These are phyloP conservation scores for Aspergillus fumigatiaffinis DNA, from an alignment of 2,329 filamentous ascomycete genomes.

Conservation along the genomic window DNA sequence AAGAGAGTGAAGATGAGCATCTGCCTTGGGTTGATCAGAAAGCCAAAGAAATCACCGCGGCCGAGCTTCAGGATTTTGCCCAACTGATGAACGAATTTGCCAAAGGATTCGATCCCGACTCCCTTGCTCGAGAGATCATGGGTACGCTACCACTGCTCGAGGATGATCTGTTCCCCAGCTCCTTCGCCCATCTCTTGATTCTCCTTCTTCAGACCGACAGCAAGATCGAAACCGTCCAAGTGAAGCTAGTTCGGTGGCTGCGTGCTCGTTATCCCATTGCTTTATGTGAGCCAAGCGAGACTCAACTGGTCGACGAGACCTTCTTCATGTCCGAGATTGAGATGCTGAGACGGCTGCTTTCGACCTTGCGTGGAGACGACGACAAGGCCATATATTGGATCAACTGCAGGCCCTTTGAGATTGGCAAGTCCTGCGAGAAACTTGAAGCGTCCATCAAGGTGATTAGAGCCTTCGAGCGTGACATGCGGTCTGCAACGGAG, in stretches of 20 bases:
- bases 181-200: slow-evolving; percentile 21
- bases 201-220: slow-evolving; percentile 41
- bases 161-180: slow-evolving; percentile 15
- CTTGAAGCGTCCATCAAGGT: slow-evolving; percentile 16
- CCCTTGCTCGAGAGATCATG: slow-evolving; percentile 12
- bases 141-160: slow-evolving; percentile 5
- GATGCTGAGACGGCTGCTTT: slow-evolving; percentile 20
- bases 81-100: slow-evolving; percentile 14
- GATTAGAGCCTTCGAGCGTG: slow-evolving; percentile 20
- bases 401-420: slow-evolving; percentile 7
- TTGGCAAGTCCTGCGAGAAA: slow-evolving; percentile 9
- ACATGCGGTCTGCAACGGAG: slow-evolving; percentile 9
- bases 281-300: not conserved
- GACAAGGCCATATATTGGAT: slow-evolving; percentile 16
- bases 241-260: slow-evolving; percentile 61
- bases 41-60: slow-evolving; percentile 7
- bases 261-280: slow-evolving; percentile 39
- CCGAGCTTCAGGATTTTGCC: slow-evolving; percentile 9
- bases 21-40: slow-evolving; percentile 8
- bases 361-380: slow-evolving; percentile 17
- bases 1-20: slow-evolving; percentile 3
- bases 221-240: slow-evolving; percentile 62
- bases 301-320: slow-evolving; percentile 12
- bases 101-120: slow-evolving; percentile 17
- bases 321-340: slow-evolving; percentile 19